phyloP scores from a whole-genome alignment of 352 stramenopile genomes.

The Phytopythium oedochilum region DNA sequence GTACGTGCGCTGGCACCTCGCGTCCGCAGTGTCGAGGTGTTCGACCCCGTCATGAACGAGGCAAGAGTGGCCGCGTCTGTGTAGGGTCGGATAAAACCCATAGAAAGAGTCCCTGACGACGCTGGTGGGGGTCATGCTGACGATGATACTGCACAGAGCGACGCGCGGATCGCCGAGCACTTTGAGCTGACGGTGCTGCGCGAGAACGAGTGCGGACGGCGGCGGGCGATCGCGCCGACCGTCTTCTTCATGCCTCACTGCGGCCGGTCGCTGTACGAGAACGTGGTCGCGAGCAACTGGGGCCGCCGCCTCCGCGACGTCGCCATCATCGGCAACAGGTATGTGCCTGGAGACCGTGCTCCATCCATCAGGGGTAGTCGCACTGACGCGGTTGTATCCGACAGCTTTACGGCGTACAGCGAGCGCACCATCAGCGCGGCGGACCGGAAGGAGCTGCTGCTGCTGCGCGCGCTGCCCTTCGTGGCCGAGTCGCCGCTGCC shows the following conservation, averaged over 20 bases:
- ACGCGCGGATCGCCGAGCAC: constrained; percentile 38
- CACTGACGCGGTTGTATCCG: background rate
- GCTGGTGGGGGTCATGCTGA: background rate
- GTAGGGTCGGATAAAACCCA: no score
- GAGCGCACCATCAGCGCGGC: constrained; percentile 49
- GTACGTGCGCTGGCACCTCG: constrained; percentile 12
- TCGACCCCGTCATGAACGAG: constrained; percentile 79
- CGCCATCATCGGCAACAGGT: constrained; percentile 88
- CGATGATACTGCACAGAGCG: constrained; percentile 26
- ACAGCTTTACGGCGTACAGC: constrained; percentile 74
- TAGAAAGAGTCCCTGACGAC: no score
- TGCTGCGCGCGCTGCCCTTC: constrained; percentile 49
- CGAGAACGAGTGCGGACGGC: constrained; percentile 59
- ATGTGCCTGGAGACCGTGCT: background rate
- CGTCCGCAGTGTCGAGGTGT: constrained; percentile 31
- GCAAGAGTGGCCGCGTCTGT: constrained; percentile 15
- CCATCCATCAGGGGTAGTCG: no score
- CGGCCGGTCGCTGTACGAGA: constrained; percentile 82
- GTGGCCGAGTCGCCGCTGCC: constrained; percentile 38
- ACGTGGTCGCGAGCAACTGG: constrained; percentile 86
- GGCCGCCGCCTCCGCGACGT: constrained; percentile 26
- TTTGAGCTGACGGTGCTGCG: constrained; percentile 43
- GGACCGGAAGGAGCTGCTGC: constrained; percentile 33
- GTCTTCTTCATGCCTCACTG: constrained; percentile 94
- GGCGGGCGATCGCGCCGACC: constrained; percentile 31